Evolutionary conservation across 2,329 filamentous ascomycete genomes (phyloP), one percentile per base, ranked within the genome.

Genomic region (Didymellaceae sp.): DNA sequence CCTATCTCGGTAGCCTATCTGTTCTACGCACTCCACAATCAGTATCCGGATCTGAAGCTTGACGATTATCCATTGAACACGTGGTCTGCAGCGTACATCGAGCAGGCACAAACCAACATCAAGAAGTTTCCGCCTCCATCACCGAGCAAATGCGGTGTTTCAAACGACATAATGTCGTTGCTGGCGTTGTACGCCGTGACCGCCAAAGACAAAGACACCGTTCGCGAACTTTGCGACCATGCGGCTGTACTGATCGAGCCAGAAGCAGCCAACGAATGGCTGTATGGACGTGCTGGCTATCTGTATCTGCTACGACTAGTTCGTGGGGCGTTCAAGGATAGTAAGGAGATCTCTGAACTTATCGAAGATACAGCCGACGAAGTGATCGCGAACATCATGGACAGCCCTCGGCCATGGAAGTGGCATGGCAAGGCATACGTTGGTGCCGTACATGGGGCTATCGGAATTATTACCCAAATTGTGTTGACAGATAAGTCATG

Each of bases 401-500:
- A 76, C 13, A 77, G 77, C 21, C 75, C 67, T 50, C 77, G 77
- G 35, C 80, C 80, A 1, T 90, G 87, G 87, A 80, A 78, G 55
- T 89, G 84, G 83, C 81, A 84, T 52, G 82, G 80, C 11, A 83
- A 83, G 58, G 75, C 75, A 1, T 88, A 88, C 62, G 75, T 88
- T 26, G 88, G 87, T 1, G 84, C 86, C 5, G 83, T 81, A 0
- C 86, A 90, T 63, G 88, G 88, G 6, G 80, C 82, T 10, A 82
- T 89, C 20, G 86, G 87, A 4, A 89, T 88, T 66, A 79, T 90
- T 47, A 85, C 83, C n/a, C 87, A 90, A 68, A 74, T 89, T 11
- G 79, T 88, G 1, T 74, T 83, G 30, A 84, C 84, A 2, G 78
- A 80, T 46, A 80, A 83, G 0, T 71, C 74, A 5, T 77, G 82